A percentile compares a stretch with the other conserved stretches of the same genome.
phyloP scores from a whole-genome alignment of 1,284 basidiomycete genomes.

The Coniferiporia sulphurascens region DNA sequence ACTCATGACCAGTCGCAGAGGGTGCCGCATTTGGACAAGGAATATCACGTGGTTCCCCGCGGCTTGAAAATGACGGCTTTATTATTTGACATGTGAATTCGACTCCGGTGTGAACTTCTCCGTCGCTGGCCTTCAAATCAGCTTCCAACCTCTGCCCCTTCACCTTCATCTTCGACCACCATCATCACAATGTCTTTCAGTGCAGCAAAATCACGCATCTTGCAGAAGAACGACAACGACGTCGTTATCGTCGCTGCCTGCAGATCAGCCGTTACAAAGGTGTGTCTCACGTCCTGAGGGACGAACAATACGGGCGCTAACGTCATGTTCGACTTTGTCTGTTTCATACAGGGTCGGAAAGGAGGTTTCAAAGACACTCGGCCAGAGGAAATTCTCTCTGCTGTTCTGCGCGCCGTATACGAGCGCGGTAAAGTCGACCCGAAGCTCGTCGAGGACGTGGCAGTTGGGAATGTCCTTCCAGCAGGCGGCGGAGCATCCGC shows the following conservation, averaged over 20 bases:
- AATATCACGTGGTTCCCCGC: no score
- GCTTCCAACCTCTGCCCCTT: no score
- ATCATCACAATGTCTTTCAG: conserved; percentile 9
- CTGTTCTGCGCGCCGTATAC: conserved; percentile 74
- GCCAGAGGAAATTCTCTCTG: conserved; percentile 86
- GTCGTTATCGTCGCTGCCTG: conserved; percentile 89
- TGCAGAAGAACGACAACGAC: conserved; percentile 67
- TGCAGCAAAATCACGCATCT: conserved; percentile 43
- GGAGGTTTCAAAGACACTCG: conserved; percentile 93
- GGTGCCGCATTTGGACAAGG: no score
- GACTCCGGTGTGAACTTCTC: no score
- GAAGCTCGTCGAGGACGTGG: conserved; percentile 81
- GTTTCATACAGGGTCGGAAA: conserved; percentile 61
- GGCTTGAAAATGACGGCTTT: no score
- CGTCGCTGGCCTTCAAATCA: no score
- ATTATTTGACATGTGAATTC: no score
- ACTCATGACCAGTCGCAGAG: no score
- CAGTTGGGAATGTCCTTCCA: conserved; percentile 92
- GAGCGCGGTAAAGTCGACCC: conserved; percentile 68
- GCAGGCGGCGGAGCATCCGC: conserved; percentile 85
- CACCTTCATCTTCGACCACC: no score
- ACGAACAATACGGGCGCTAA: not conserved
- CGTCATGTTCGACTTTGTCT: conserved; percentile 1
- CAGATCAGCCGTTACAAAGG: conserved; percentile 89
- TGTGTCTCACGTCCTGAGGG: conserved; percentile 26